These are phyloP conservation scores for Paecilomyces fulvus DNA, from an alignment of 2,329 filamentous ascomycete genomes.

Conservation along the genomic window DNA sequence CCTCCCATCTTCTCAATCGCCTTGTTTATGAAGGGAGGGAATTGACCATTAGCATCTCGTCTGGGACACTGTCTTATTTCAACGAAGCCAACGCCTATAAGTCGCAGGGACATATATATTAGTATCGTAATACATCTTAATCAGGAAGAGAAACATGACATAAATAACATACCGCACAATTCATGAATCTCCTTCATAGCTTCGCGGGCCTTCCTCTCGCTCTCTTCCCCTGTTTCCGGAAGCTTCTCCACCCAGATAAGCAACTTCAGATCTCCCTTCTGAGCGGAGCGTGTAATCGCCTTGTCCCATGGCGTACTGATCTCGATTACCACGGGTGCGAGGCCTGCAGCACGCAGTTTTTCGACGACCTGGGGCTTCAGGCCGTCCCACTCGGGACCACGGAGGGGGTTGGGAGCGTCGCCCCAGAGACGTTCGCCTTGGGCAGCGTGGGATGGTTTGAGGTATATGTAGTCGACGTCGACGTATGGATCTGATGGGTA, in stretches of 20 bases:
- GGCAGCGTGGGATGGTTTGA: not conserved
- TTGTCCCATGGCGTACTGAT: not conserved
- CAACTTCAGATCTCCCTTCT: not conserved
- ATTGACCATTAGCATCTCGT: too few relatives aligned
- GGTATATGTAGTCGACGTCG: not conserved
- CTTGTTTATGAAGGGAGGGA: too few relatives aligned
- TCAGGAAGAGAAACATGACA: conserved; percentile 9
- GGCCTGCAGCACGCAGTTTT: not conserved
- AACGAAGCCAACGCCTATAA: too few relatives aligned
- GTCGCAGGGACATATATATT: too few relatives aligned
- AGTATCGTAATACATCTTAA: conserved; percentile 15
- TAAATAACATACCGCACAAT: not conserved
- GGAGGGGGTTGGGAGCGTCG: not conserved
- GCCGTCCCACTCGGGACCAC: not conserved
- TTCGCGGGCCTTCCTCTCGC: not conserved
- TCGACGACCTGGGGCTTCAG: not conserved
- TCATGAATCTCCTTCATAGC: not conserved
- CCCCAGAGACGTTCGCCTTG: not conserved
- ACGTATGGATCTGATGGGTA: not conserved
- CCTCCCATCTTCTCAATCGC: too few relatives aligned
- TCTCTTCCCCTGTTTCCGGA: not conserved
- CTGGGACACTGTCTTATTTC: too few relatives aligned
- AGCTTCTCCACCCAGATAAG: not conserved
- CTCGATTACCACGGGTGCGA: not conserved
- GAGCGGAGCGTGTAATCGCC: not conserved